Percentiles rank a stretch among this genome's conserved stretches.
phyloP scores from a whole-genome alignment of 257 asterid genomes.

The Solanum clarkiae region DNA sequence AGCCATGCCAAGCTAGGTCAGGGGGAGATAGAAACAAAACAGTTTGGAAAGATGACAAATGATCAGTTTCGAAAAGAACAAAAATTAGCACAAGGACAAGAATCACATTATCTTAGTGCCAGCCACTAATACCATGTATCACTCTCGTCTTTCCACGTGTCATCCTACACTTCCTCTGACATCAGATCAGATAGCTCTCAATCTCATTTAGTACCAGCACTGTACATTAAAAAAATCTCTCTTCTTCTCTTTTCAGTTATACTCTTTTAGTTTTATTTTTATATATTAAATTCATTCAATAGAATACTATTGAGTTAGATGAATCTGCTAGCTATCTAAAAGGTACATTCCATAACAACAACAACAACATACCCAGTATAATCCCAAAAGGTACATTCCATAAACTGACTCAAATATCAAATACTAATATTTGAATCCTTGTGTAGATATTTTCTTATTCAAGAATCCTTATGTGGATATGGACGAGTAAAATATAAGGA shows the following conservation, averaged over 20 bases:
- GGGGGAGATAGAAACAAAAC: not conserved
- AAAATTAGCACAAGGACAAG: not conserved
- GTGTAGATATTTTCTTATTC: not conserved
- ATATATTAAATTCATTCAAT: too few relatives aligned
- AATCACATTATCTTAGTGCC: constrained; percentile 5
- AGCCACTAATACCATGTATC: constrained; percentile 4
- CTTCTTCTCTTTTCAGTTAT: too few relatives aligned
- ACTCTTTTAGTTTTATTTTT: too few relatives aligned
- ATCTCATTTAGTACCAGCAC: not conserved
- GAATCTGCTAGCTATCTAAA: too few relatives aligned
- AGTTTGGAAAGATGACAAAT: not conserved
- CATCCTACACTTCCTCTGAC: constrained; percentile 7
- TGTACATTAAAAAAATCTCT: not conserved
- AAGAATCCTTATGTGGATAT: not conserved
- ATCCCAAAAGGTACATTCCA: too few relatives aligned
- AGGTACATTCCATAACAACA: too few relatives aligned
- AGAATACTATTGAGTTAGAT: too few relatives aligned
- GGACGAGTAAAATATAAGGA: not conserved
- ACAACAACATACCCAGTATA: too few relatives aligned
- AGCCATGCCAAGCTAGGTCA: not conserved
- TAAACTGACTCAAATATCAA: too few relatives aligned
- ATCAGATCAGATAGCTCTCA: constrained; percentile 15
- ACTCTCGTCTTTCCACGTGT: constrained; percentile 12
- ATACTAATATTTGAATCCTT: too few relatives aligned
- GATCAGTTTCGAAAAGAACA: not conserved